These are phyloP conservation scores for Hortaea sp. DNA, from an alignment of 2,329 filamentous ascomycete species.

Conservation along the genomic window DNA sequence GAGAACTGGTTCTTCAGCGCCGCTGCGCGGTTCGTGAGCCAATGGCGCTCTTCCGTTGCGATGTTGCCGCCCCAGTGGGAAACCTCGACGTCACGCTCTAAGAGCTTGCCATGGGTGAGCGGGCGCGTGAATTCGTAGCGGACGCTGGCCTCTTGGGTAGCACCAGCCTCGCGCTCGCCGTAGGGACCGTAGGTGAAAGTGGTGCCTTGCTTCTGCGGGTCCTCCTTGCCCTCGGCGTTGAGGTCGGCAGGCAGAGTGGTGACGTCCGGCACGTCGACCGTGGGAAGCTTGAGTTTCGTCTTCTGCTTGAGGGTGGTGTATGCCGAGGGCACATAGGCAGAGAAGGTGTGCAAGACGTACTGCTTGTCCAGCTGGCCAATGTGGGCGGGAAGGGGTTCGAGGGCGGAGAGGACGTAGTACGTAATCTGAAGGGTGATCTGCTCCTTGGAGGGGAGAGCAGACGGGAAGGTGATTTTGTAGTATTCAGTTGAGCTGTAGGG, in stretches of 20 bases:
- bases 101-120: constrained; percentile 62
- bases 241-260: constrained; percentile 47
- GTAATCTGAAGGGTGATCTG: constrained; percentile 83
- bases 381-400: constrained; percentile 66
- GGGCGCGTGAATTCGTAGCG: constrained; percentile 96
- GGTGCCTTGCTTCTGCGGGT: constrained; percentile 72
- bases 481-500: constrained; percentile 50
- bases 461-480: constrained; percentile 71
- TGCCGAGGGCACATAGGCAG: constrained; percentile 70
- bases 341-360: constrained; percentile 77
- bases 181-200: constrained; percentile 89
- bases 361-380: constrained; percentile 82
- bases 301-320: constrained; percentile 89
- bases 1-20: constrained; percentile 47
- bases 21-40: constrained; percentile 76
- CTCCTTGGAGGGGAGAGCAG: constrained; percentile 61
- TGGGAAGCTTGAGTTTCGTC: constrained; percentile 87
- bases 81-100: constrained; percentile 89
- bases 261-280: constrained; percentile 70
- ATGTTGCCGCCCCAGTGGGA: constrained; percentile 98
- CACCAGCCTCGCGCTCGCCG: constrained; percentile 68
- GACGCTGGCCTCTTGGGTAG: constrained; percentile 60
- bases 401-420: constrained; percentile 70
- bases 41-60: constrained; percentile 89
- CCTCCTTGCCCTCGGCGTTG: constrained; percentile 50